phyloP scores from a whole-genome alignment of 441 rosid genomes.

The Croton laevigatus region DNA sequence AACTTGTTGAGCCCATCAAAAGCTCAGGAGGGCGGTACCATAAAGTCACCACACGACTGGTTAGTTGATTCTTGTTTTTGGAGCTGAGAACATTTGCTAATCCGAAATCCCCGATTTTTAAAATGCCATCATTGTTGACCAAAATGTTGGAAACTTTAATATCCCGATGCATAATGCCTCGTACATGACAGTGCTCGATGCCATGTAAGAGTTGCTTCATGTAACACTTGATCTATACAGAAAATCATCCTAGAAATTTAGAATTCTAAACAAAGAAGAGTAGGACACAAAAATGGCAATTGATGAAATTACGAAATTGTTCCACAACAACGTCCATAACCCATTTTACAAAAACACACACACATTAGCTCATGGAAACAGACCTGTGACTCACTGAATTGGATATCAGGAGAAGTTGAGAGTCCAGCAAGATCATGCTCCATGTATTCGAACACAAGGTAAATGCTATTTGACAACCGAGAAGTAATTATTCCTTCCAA shows the following conservation, averaged over 20 bases:
- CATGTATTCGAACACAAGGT: conserved; percentile 94
- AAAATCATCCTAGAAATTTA: conserved; percentile 10
- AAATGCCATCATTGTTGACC: conserved; percentile 71
- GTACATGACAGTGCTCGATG: conserved; percentile 79
- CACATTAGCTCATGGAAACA: not conserved
- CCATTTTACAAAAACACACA: not conserved
- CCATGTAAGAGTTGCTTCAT: conserved; percentile 83
- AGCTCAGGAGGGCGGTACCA: conserved; percentile 98
- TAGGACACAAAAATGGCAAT: not conserved
- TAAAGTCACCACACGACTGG: conserved; percentile 87
- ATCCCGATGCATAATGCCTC: conserved; percentile 83
- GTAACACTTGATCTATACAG: conserved; percentile 71
- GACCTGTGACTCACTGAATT: conserved; percentile 73
- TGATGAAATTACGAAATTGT: not conserved
- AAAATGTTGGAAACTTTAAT: conserved; percentile 79
- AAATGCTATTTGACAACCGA: conserved; percentile 57
- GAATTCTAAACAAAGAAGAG: not conserved
- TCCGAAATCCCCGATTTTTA: conserved; percentile 85
- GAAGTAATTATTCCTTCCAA: conserved; percentile 85
- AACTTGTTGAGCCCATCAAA: conserved; percentile 84
- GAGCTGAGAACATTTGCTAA: conserved; percentile 62
- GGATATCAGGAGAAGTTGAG: conserved; percentile 57
- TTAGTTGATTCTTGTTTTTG: conserved; percentile 51
- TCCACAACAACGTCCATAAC: not conserved
- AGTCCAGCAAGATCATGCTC: conserved; percentile 92